Base-by-base conservation (phyloP, 2,329 filamentous ascomycete species). In the Colletotrichum tabaci region DNA sequence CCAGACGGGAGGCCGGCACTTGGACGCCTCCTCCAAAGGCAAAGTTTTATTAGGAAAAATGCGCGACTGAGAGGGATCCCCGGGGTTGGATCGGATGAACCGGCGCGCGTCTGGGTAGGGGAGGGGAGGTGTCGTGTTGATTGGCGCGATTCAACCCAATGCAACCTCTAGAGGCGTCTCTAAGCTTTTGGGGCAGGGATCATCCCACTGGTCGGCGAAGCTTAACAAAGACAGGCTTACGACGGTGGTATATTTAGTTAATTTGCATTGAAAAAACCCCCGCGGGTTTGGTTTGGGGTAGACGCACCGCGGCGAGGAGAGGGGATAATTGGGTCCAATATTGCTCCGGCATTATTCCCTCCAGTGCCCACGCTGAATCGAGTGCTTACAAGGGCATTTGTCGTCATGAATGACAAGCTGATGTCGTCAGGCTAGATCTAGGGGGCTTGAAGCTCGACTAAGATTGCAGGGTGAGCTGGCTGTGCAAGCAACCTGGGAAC, bases 31-130 rank as follows among this genome's bases (percentile, higher is more conserved):
- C 42, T 9, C 35, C 2, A 21, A n/a, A 46, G 55, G 12, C 13
- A 44, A 21, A 44, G 40, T 44, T 35, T 26, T 26, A 18, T 38
- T 56, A 18, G 40, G 40, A 12, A 55, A 21, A n/a, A n/a, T 16
- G 30, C 30, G 30, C 23, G 46, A n/a, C 21, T 13, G 38, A 26
- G 21, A 55, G 35, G 38, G 10, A 61, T 40, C 49, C 15, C 23
- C 15, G 12, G 61, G 46, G 18, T 57, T 42, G n/a, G 52, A 69
- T 70, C 67, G 66, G 61, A 69, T 69, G 67, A 69, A 69, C 67
- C 26, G 21, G 67, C 61, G 30, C 30, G 30, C 55, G 61, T 38
- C 61, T 53, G 23, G 42, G 52, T 46, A 30, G 30, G 30, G 61
- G 52, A 16, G 15, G 15, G 8, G 12, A 12, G 6, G 18, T 26